Evolutionary conservation across 169 alveolate genomes (phyloP).

Genomic region (Perkinsus olseni): DNA sequence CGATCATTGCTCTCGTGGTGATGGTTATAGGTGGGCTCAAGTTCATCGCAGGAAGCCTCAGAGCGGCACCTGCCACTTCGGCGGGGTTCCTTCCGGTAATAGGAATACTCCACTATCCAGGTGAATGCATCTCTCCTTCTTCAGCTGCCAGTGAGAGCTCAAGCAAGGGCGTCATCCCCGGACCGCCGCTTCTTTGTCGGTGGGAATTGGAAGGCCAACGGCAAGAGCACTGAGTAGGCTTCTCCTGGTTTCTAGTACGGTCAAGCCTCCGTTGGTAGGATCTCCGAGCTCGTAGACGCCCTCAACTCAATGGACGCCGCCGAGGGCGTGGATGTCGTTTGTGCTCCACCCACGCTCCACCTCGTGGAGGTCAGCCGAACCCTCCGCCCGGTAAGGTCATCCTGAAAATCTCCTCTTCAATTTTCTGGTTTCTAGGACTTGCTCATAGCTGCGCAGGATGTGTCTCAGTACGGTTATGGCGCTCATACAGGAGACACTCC

Average conservation of each 20-base stretch:
- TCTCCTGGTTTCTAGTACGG: background rate
- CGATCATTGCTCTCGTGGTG: background rate
- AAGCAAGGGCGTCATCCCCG: background rate
- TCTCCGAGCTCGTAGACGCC: background rate
- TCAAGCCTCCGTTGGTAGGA: background rate
- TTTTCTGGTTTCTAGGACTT: background rate
- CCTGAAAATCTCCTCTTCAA: background rate
- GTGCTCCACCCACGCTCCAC: background rate
- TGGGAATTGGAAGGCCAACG: conserved; percentile 93
- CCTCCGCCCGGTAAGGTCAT: background rate
- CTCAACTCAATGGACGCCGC: background rate
- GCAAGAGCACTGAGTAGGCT: conserved; percentile 39
- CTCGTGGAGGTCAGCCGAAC: background rate
- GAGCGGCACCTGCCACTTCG: background rate
- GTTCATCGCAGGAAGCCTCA: background rate
- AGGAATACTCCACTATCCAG: background rate
- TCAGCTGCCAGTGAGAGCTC: background rate
- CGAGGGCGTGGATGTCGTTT: background rate
- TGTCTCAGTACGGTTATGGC: background rate
- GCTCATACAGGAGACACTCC: background rate
- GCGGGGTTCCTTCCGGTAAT: background rate
- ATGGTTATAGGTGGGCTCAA: background rate
- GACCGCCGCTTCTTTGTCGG: conserved; percentile 48
- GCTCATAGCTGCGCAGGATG: background rate
- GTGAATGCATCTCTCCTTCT: background rate